phyloP scores from a whole-genome alignment of 176 grass and related monocot species.

The bread wheat (Triticum aestivum) region DNA sequence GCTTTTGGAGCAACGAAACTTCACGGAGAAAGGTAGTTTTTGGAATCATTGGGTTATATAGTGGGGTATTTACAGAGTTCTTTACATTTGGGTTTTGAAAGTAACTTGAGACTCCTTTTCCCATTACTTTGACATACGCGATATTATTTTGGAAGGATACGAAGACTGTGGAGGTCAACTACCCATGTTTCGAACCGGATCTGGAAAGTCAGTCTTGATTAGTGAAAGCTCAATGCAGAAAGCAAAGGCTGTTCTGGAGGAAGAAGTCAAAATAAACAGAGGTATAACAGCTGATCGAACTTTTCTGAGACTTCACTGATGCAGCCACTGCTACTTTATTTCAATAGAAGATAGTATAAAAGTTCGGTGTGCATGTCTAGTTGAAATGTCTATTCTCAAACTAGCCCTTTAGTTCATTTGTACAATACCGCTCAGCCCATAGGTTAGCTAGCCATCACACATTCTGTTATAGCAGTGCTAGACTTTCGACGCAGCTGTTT shows the following conservation, averaged over 20 bases:
- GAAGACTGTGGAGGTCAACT: conserved; percentile 27
- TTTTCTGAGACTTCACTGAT: neutral
- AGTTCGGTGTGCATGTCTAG: neutral
- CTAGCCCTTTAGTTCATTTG: neutral
- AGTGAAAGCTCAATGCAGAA: conserved; percentile 52
- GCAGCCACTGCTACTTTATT: conserved; percentile 1
- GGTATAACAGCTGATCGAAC: conserved; percentile 11
- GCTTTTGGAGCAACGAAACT: conserved; percentile 38
- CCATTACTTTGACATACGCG: neutral
- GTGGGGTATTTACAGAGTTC: neutral
- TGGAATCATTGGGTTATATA: neutral
- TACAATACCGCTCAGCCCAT: neutral
- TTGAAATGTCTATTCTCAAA: neutral
- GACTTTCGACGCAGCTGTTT: too few relatives aligned
- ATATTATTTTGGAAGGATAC: conserved; percentile 31
- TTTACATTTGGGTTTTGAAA: conserved; percentile 10
- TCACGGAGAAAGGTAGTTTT: conserved; percentile 28
- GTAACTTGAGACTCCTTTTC: neutral
- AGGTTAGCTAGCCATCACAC: conserved; percentile 8
- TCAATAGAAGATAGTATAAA: neutral
- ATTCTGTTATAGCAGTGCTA: neutral
- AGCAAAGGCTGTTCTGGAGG: conserved; percentile 59
- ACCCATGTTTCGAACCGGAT: conserved; percentile 65
- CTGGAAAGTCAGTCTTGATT: conserved; percentile 61
- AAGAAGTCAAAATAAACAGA: conserved; percentile 11